A percentile compares a stretch with the other conserved stretches of the same genome.
These are phyloP conservation scores for Zymoseptoria passerinii DNA, from an alignment of 2,329 filamentous ascomycete genomes.

Conservation along the genomic window DNA sequence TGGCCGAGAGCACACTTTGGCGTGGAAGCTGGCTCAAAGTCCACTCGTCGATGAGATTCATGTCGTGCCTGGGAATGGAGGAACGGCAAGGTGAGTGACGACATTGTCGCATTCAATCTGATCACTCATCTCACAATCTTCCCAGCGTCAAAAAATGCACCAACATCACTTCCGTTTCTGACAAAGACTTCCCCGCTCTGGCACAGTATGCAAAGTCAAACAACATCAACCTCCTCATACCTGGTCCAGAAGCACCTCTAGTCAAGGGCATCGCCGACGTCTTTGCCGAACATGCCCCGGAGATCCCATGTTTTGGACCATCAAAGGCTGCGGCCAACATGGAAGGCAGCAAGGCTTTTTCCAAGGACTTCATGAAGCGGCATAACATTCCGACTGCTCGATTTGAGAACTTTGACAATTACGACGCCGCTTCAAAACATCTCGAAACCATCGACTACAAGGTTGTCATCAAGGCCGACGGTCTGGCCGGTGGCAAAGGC, in stretches of 20 bases:
- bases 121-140: slow-evolving; percentile 6
- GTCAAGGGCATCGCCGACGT: slow-evolving; percentile 82
- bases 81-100: slow-evolving; percentile 51
- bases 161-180: slow-evolving; percentile 61
- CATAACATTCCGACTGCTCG: slow-evolving; percentile 83
- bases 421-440: slow-evolving; percentile 46
- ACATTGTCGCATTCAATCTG: neutral
- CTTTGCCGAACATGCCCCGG: slow-evolving; percentile 50
- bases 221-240: slow-evolving; percentile 72
- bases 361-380: slow-evolving; percentile 94
- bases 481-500: slow-evolving; percentile 88
- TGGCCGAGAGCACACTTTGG: slow-evolving; percentile 86
- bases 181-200: slow-evolving; percentile 69
- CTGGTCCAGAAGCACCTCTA: slow-evolving; percentile 87
- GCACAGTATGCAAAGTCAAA: slow-evolving; percentile 67
- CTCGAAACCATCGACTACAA: slow-evolving; percentile 62
- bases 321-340: slow-evolving; percentile 75
- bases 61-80: slow-evolving; percentile 72
- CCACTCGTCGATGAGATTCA: slow-evolving; percentile 66
- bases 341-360: slow-evolving; percentile 95
- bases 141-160: slow-evolving; percentile 26
- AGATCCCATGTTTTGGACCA: slow-evolving; percentile 76
- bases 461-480: slow-evolving; percentile 89
- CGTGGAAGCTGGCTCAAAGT: slow-evolving; percentile 88
- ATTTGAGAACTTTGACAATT: slow-evolving; percentile 68